phyloP scores from a whole-genome alignment of 441 rosid genomes.

The Daphne laureola region DNA sequence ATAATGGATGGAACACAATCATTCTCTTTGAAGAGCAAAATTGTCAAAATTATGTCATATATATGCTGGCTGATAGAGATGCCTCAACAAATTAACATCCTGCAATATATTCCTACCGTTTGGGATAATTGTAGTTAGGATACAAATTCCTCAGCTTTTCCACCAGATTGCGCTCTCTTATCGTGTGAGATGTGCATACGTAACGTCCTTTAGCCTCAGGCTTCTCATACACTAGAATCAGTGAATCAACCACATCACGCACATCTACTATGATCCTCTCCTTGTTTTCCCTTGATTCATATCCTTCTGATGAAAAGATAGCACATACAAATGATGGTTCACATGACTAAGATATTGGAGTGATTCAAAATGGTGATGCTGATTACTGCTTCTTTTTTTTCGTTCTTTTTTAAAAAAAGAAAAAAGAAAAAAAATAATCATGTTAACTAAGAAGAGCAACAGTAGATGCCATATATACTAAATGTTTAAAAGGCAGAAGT shows the following conservation, averaged over 20 bases:
- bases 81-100: neutral
- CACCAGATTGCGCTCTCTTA: conserved; percentile 27
- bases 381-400: no score
- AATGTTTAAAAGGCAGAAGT: no score
- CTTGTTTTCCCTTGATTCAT: conserved; percentile 40
- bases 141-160: conserved; percentile 43
- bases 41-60: no score
- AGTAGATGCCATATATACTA: no score
- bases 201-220: conserved; percentile 81
- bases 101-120: conserved; percentile 26
- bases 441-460: neutral
- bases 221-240: conserved; percentile 60
- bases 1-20: no score
- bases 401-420: neutral
- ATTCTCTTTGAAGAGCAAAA: no score
- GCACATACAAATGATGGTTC: neutral
- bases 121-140: conserved; percentile 58
- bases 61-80: neutral
- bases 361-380: no score
- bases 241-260: conserved; percentile 65
- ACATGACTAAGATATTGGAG: neutral
- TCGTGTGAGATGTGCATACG: conserved; percentile 36
- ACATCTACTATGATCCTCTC: conserved; percentile 44
- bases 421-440: neutral
- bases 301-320: conserved; percentile 32